phyloP scores from a whole-genome alignment of 768 basidiomycete species.

The Pleurotus citrinopileatus region DNA sequence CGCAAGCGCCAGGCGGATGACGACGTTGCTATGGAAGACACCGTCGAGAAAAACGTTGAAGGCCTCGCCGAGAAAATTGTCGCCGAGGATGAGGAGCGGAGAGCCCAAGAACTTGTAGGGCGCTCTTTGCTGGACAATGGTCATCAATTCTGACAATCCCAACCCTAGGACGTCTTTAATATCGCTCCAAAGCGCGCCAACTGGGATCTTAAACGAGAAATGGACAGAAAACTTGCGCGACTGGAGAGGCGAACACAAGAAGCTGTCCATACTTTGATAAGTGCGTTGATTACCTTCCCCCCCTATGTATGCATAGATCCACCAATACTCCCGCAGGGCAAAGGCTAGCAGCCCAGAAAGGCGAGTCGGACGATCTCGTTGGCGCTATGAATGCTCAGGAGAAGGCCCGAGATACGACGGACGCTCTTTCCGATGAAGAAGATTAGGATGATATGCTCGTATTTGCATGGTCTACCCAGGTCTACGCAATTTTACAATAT shows the following conservation, averaged over 20 bases:
- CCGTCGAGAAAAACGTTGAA: constrained; percentile 82
- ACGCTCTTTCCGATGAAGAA: constrained; percentile 59
- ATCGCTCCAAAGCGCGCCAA: constrained; percentile 97
- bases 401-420: constrained; percentile 48
- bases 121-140: background rate
- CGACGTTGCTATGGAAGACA: constrained; percentile 66
- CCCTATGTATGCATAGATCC: background rate
- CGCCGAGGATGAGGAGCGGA: constrained; percentile 78
- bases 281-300: constrained; percentile 44
- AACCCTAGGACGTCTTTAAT: constrained; percentile 83
- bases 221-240: constrained; percentile 85
- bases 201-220: constrained; percentile 94
- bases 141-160: constrained; percentile 6
- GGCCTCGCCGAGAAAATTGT: constrained; percentile 86
- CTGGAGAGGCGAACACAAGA: constrained; percentile 92
- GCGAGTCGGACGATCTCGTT: constrained; percentile 73
- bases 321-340: constrained; percentile 56
- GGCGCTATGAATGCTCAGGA: constrained; percentile 84
- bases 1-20: constrained; percentile 59
- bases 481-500: background rate
- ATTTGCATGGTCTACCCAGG: background rate
- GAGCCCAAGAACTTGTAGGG: constrained; percentile 85
- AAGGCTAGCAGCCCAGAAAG: constrained; percentile 76
- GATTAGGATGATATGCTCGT: constrained; percentile 32
- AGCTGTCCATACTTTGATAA: constrained; percentile 88